phyloP scores from a whole-genome alignment of 2,329 filamentous ascomycete genomes.

The Diaporthe humulicola region DNA sequence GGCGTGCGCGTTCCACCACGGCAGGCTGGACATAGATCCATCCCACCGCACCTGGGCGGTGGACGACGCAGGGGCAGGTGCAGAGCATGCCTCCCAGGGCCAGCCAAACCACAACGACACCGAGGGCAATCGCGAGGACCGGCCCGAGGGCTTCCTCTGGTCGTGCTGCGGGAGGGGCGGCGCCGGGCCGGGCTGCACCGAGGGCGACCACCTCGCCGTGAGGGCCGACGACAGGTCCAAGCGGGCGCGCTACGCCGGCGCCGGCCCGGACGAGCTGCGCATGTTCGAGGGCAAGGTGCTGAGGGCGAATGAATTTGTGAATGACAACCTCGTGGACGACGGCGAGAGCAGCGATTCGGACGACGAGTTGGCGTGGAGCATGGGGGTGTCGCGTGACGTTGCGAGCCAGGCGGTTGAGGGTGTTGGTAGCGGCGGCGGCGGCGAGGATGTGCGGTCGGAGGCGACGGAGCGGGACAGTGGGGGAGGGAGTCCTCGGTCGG shows the following conservation, averaged over 20 bases:
- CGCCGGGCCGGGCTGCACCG: conserved; percentile 25
- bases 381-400: background rate
- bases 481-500: background rate
- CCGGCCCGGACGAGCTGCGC: conserved; percentile 15
- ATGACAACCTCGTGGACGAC: conserved; percentile 17
- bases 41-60: conserved; percentile 20
- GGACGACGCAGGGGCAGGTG: background rate
- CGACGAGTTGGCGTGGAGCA: background rate
- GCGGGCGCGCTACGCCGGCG: background rate
- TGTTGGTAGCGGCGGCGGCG: background rate
- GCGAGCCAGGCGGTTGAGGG: background rate
- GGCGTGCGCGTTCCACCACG: conserved; percentile 35
- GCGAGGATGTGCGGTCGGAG: conserved; percentile 13
- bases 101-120: background rate
- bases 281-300: conserved; percentile 36
- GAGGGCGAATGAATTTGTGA: conserved; percentile 36
- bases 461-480: conserved; percentile 23
- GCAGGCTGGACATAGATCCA: conserved; percentile 8
- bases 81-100: background rate
- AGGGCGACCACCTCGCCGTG: conserved; percentile 33
- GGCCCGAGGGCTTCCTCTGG: conserved; percentile 33
- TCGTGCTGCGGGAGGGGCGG: conserved; percentile 34
- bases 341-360: background rate
- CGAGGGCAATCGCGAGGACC: conserved; percentile 24
- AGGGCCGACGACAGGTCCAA: conserved; percentile 26